A percentile compares a stretch with the other conserved stretches of the same genome.
phyloP scores from a whole-genome alignment of 1,284 basidiomycete species.

The Tetrapyrgos nigripes region DNA sequence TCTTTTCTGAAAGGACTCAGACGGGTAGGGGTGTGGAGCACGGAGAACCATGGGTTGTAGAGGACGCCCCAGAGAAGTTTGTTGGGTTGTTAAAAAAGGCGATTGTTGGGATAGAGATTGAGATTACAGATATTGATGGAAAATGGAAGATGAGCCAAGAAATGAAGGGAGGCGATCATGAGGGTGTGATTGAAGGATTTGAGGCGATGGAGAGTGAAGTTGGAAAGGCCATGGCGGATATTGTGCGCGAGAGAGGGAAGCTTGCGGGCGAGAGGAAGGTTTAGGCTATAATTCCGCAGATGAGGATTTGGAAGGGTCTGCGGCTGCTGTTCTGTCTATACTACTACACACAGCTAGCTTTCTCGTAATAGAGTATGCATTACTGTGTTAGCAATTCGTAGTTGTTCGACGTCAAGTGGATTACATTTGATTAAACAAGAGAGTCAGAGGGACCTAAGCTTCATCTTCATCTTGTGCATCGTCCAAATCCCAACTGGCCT shows the following conservation, averaged over 20 bases:
- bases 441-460: too few species aligned
- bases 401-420: too few species aligned
- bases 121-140: constrained; percentile 28
- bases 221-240: constrained; percentile 1
- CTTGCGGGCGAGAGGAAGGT: constrained; percentile 9
- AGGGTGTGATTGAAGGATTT: constrained; percentile 29
- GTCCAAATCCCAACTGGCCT: background rate
- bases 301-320: too few species aligned
- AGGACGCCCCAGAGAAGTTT: constrained; percentile 30
- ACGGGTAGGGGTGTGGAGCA: constrained; percentile 12
- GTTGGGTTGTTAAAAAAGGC: constrained; percentile 30
- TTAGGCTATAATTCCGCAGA: too few species aligned
- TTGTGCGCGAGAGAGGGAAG: constrained; percentile 10
- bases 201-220: constrained; percentile 16
- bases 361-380: too few species aligned
- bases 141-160: constrained; percentile 37
- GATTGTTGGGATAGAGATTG: constrained; percentile 34
- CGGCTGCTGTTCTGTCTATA: too few species aligned
- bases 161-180: constrained; percentile 23
- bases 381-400: too few species aligned
- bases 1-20: constrained; percentile 22
- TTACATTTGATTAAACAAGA: too few species aligned
- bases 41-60: constrained; percentile 27
- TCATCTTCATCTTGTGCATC: too few species aligned
- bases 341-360: too few species aligned